Evolutionary conservation across 805 yeast genomes (phyloP).

Genomic region (Metschnikowia cerradonensis): DNA sequence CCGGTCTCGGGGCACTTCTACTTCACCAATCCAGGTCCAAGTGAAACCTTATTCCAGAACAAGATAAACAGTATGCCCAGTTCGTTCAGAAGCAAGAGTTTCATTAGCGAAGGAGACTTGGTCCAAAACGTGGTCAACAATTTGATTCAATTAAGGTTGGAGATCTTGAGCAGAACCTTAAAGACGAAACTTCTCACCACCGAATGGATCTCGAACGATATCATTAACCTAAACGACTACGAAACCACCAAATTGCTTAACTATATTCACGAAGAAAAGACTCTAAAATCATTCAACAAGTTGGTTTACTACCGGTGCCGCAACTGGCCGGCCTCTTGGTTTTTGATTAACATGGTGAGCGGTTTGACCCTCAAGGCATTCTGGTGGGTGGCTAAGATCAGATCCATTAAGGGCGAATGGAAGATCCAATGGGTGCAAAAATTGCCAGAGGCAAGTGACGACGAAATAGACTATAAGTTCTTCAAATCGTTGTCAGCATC

Average conservation of each 20-base stretch:
- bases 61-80: slow-evolving; percentile 27
- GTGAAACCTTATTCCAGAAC: slow-evolving; percentile 30
- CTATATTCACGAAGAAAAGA: slow-evolving; percentile 23
- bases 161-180: slow-evolving; percentile 48
- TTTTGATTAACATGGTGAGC: slow-evolving; percentile 39
- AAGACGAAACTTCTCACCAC: slow-evolving; percentile 56
- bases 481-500: slow-evolving; percentile 38
- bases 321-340: slow-evolving; percentile 59
- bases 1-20: slow-evolving; percentile 40
- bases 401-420: slow-evolving; percentile 52
- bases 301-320: slow-evolving; percentile 43
- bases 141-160: slow-evolving; percentile 46
- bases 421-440: slow-evolving; percentile 47
- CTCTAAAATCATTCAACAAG: slow-evolving; percentile 13
- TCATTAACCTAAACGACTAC: slow-evolving; percentile 45
- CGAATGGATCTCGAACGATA: slow-evolving; percentile 64
- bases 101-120: slow-evolving; percentile 30
- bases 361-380: slow-evolving; percentile 35
- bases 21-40: slow-evolving; percentile 36
- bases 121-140: slow-evolving; percentile 27
- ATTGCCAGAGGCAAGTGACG: slow-evolving; percentile 16
- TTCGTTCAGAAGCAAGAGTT: slow-evolving; percentile 16
- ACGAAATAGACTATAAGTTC: slow-evolving; percentile 27
- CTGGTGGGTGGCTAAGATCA: slow-evolving; percentile 54
- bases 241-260: slow-evolving; percentile 44